Conservation (phyloP, 108 stramenopile species). For the Parmales sp. region DNA sequence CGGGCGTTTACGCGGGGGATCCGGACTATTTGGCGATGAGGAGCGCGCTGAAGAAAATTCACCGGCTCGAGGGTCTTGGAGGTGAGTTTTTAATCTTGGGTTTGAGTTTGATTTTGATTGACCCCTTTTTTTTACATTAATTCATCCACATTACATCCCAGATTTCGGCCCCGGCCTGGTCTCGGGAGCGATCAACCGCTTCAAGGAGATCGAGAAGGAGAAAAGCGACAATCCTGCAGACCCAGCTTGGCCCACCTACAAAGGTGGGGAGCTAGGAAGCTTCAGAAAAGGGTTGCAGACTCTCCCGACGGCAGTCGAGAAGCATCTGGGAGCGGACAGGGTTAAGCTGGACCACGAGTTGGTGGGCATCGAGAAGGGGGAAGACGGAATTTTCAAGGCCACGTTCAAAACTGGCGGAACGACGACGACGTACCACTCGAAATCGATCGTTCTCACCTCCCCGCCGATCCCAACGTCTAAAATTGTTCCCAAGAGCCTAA, state of each 20-base stretch:
- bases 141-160: too few species aligned
- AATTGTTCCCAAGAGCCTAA: too few species aligned
- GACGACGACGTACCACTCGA: constrained; percentile 42
- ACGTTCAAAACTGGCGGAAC: constrained; percentile 67
- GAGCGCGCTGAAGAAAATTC: constrained; percentile 81
- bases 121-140: too few species aligned
- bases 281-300: not conserved
- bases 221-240: not conserved
- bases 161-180: not conserved
- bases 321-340: constrained; percentile 47
- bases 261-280: not conserved
- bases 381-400: constrained; percentile 36
- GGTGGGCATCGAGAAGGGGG: constrained; percentile 36
- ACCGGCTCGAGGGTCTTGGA: constrained; percentile 21
- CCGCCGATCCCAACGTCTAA: too few species aligned
- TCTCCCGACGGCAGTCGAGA: constrained; percentile 64
- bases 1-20: constrained; percentile 93
- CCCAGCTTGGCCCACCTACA: not conserved
- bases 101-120: too few species aligned
- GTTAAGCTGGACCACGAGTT: constrained; percentile 62
- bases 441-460: constrained; percentile 41
- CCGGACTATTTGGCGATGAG: constrained; percentile 78
- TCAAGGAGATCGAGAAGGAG: constrained; percentile 11
- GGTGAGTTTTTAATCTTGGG: too few species aligned
- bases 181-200: not conserved